Evolutionary conservation across 495 filamentous ascomycete genomes (phyloP).

Genomic region (Neurospora sp.): DNA sequence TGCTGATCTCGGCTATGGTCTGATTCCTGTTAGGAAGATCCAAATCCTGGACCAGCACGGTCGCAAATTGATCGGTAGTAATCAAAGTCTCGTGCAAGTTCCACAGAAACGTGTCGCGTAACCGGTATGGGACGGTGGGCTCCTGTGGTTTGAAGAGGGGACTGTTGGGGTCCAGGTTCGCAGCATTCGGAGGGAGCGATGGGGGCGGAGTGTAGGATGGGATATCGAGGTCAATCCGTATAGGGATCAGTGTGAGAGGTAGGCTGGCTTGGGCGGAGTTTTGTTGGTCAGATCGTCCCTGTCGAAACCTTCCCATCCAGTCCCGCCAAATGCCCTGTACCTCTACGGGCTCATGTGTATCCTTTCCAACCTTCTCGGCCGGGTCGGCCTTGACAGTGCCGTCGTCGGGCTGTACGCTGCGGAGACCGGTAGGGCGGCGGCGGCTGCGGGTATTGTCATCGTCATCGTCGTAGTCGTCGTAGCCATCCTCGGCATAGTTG

Average conservation of each 20-base stretch:
- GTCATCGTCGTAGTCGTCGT: slow-evolving; percentile 89
- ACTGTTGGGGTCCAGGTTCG: slow-evolving; percentile 40
- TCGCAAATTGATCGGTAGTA: slow-evolving; percentile 91
- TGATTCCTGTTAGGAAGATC: slow-evolving; percentile 69
- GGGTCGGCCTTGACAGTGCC: slow-evolving; percentile 45
- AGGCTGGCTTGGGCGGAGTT: slow-evolving; percentile 74
- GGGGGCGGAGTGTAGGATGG: slow-evolving; percentile 65
- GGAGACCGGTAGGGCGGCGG: slow-evolving; percentile 71
- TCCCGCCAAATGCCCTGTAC: slow-evolving; percentile 86
- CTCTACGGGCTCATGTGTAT: slow-evolving; percentile 67
- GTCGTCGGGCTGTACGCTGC: slow-evolving; percentile 65
- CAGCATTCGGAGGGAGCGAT: slow-evolving; percentile 56
- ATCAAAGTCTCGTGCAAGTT: slow-evolving; percentile 91
- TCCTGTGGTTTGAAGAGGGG: slow-evolving; percentile 72
- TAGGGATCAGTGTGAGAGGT: slow-evolving; percentile 84
- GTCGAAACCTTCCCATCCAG: slow-evolving; percentile 74
- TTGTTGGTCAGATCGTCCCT: slow-evolving; percentile 54
- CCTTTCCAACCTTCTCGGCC: slow-evolving; percentile 72
- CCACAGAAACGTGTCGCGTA: slow-evolving; percentile 94
- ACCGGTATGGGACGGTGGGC: slow-evolving; percentile 64
- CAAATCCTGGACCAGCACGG: slow-evolving; percentile 82
- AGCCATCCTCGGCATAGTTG: slow-evolving; percentile 95
- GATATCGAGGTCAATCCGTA: slow-evolving; percentile 92
- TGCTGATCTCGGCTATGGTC: slow-evolving; percentile 70
- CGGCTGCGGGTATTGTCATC: slow-evolving; percentile 74